Evolutionary conservation across 768 basidiomycete genomes (phyloP), one percentile per base, ranked within the genome.

Genomic region (Podaxis rugospora): DNA sequence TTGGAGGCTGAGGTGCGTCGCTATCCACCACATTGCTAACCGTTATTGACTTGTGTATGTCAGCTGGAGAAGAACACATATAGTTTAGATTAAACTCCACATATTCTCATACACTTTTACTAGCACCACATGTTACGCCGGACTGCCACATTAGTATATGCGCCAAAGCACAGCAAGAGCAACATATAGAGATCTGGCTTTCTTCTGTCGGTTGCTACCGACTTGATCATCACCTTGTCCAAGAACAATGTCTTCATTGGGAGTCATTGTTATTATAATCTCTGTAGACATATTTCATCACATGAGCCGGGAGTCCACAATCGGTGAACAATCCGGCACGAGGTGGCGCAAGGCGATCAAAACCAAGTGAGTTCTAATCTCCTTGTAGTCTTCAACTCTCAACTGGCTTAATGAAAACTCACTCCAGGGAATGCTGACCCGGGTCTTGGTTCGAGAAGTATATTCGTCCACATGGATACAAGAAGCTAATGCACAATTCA

Each of bases 1-100:
- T 76, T 94, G 35, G 92, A 93, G 68, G 71, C 80, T 11, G 90
- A 94, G 84, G 92, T 90, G 62, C 39, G 81, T 72, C 36, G 28
- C 18, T 3, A n/a, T 37, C 7, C 6, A 51, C 46, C 58, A 46
- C 35, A 35, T 42, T 28, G 21, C 32, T n/a, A 56, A 21, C 62
- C 5, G 28, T 53, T 25, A 5, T 57, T 66, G 23, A 64, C 59
- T 39, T 51, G 10, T 42, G 9, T 11, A 60, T 2, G 63, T 9
- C 53, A 65, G 64, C 62, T 65, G 11, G 92, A 93, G 70, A 93
- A 92, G 77, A 93, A 93, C 66, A 92, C 90, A 0, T 93, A 91
- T 65, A 90, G 85, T 67, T 69, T 89, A 66, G 89, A 91, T 49
- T 61, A 49, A 27, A 35, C 36, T 18, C 53, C 51, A 23, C 23